Evolutionary conservation across 2,329 filamentous ascomycete genomes (phyloP).

Genomic region (Aspergillus transmontanensis): DNA sequence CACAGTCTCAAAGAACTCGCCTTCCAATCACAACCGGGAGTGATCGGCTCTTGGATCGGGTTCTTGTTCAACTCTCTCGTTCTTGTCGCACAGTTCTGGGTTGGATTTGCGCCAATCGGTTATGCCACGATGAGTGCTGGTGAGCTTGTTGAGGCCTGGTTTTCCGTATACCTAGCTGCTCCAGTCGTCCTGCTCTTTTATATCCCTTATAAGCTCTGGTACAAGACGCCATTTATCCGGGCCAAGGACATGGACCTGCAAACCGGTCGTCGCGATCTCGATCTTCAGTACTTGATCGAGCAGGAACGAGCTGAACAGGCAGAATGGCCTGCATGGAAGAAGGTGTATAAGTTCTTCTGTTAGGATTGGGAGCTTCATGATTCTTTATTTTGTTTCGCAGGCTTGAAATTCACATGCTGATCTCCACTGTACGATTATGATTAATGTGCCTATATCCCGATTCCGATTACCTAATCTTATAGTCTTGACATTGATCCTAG

Average conservation of each 20-base stretch:
- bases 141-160: conserved; percentile 67
- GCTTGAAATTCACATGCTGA: conserved; percentile 3
- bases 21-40: conserved; percentile 77
- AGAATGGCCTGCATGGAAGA: conserved; percentile 77
- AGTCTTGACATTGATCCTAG: too few species aligned
- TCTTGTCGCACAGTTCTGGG: conserved; percentile 84
- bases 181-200: conserved; percentile 65
- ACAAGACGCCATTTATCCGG: conserved; percentile 67
- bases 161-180: conserved; percentile 61
- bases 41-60: conserved; percentile 79
- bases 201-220: conserved; percentile 73
- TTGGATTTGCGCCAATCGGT: conserved; percentile 74
- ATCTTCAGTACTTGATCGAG: conserved; percentile 74
- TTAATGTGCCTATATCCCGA: conserved; percentile 1
- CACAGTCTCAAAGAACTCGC: conserved; percentile 76
- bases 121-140: conserved; percentile 50
- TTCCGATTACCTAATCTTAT: neutral
- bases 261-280: conserved; percentile 82
- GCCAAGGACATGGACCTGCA: conserved; percentile 79
- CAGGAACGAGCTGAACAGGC: conserved; percentile 77
- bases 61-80: conserved; percentile 75
- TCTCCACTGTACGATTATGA: conserved; percentile 7
- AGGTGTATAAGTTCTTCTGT: conserved; percentile 72
- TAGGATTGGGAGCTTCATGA: conserved; percentile 41
- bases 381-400: conserved; percentile 9